Evolutionary conservation across 345 rosid species (phyloP).

Genomic region (Kernera saxatilis): DNA sequence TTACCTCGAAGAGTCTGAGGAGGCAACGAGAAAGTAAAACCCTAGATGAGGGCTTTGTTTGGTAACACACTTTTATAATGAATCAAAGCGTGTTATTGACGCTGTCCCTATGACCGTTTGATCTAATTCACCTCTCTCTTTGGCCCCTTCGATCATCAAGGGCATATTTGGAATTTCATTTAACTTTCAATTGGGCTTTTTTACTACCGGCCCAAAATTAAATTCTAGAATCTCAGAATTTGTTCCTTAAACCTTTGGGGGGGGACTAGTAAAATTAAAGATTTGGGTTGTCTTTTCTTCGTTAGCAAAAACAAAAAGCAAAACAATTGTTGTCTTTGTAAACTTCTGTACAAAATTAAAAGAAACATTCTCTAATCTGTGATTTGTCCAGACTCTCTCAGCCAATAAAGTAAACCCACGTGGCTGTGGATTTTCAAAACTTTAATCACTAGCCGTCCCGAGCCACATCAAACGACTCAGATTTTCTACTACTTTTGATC

Average conservation of each 20-base stretch:
- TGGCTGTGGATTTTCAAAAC: background rate
- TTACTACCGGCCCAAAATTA: background rate
- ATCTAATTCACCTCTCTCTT: background rate
- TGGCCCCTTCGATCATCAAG: background rate
- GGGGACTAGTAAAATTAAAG: too few species aligned
- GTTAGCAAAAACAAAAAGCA: background rate
- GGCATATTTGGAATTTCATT: background rate
- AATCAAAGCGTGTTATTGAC: background rate
- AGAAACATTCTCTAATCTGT: background rate
- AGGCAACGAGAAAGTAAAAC: slow-evolving; percentile 4
- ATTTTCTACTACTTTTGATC: slow-evolving; percentile 48
- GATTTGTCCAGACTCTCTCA: slow-evolving; percentile 1
- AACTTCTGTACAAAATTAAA: slow-evolving; percentile 2
- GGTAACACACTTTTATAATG: background rate
- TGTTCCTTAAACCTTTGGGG: background rate
- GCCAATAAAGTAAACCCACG: slow-evolving; percentile 1
- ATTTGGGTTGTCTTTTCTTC: background rate
- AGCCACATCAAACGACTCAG: slow-evolving; percentile 42
- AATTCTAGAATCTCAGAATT: background rate
- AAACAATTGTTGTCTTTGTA: background rate
- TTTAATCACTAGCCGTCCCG: slow-evolving; percentile 26
- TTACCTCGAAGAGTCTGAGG: background rate
- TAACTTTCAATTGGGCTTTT: background rate
- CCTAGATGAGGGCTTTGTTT: background rate
- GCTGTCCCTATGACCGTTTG: slow-evolving; percentile 3